Base-by-base conservation (phyloP, 192 early-diverging fungal genomes). In the Fimicolochytrium jonesii region DNA sequence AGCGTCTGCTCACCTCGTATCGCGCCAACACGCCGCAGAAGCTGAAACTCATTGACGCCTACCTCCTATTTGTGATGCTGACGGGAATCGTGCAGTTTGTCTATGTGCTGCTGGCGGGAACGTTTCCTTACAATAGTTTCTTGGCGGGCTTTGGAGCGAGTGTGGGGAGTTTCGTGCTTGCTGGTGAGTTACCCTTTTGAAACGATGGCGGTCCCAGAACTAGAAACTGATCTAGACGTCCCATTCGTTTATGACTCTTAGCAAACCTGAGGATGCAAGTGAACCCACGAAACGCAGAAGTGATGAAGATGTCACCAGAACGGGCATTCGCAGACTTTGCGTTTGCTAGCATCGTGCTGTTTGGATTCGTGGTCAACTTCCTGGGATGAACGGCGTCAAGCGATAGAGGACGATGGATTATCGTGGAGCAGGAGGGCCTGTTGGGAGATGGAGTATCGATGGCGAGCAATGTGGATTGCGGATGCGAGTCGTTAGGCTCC, bases 51-150 rank as follows among this genome's bases (percentile, higher is more conserved):
- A 90, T 99, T 56, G 97, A 99, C 74, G 71, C 84, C 17, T 99
- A 96, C 80, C 84, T 99, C 71, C 87, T 84, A 9, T 94, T 88
- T 77, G 87, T 92, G 61, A 83, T 97, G 60, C 54, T 84, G n/a
- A 87, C 89, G n/a, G 97, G 95, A 30, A 71, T 94, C 43, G 66
- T 90, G 26, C 97, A 97, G 76, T 94, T 99, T 62, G 66, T 86
- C 13, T 97, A 99, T 66, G 86, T 90, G 55, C 51, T 86, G 0
- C 54, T 94, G 22, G 92, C 80, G 13, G 94, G 95, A 45, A 92
- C 87, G n/a, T 97, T 86, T 70, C 97, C 97, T 20, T 98, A 95
- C 80, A 98, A 97, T 76, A 90, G 94, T 29, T 98, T 99, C 72
- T 70, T 99, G 67, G 87, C 94, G 10, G 92, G 93, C 28, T 99